These are phyloP conservation scores for Ciborinia camelliae DNA, from an alignment of 2,329 filamentous ascomycete genomes.

Conservation along the genomic window DNA sequence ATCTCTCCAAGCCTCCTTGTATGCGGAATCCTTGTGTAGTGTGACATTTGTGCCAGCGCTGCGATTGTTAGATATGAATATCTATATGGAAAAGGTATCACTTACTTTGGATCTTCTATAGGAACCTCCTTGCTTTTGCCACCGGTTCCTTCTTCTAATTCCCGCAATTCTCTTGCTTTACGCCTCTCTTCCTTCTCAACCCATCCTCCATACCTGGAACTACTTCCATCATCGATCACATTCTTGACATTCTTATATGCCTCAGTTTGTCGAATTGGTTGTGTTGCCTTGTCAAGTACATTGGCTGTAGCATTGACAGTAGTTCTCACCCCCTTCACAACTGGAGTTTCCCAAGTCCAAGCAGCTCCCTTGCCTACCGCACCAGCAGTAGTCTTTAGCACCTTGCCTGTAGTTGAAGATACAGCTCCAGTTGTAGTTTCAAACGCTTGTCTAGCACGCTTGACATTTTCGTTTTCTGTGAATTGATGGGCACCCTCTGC, in stretches of 20 bases:
- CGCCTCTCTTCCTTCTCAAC: slow-evolving; percentile 91
- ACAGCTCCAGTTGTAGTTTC: slow-evolving; percentile 82
- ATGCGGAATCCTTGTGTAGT: slow-evolving; percentile 92
- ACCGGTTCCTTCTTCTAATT: slow-evolving; percentile 52
- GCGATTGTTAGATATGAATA: slow-evolving; percentile 33
- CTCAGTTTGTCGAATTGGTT: slow-evolving; percentile 90
- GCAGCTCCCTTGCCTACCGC: slow-evolving; percentile 86
- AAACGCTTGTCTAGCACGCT: slow-evolving; percentile 81
- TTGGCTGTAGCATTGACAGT: slow-evolving; percentile 82
- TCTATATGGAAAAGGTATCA: slow-evolving; percentile 27
- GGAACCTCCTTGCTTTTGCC: slow-evolving; percentile 55
- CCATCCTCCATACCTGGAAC: slow-evolving; percentile 94
- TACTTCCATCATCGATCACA: slow-evolving; percentile 95
- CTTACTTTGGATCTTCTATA: slow-evolving; percentile 86
- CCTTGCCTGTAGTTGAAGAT: slow-evolving; percentile 71
- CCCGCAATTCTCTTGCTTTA: slow-evolving; percentile 70
- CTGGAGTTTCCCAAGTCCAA: slow-evolving; percentile 96
- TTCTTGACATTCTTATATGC: slow-evolving; percentile 93
- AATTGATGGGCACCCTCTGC: slow-evolving; percentile 87
- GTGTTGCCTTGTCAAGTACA: slow-evolving; percentile 89
- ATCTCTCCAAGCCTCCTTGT: slow-evolving; percentile 97
- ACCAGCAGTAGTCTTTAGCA: slow-evolving; percentile 79
- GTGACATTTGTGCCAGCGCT: slow-evolving; percentile 94
- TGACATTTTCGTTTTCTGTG: slow-evolving; percentile 86
- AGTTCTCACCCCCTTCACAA: slow-evolving; percentile 86